Evolutionary conservation across 2,329 filamentous ascomycete genomes (phyloP).

Genomic region (Boeremia exigua): DNA sequence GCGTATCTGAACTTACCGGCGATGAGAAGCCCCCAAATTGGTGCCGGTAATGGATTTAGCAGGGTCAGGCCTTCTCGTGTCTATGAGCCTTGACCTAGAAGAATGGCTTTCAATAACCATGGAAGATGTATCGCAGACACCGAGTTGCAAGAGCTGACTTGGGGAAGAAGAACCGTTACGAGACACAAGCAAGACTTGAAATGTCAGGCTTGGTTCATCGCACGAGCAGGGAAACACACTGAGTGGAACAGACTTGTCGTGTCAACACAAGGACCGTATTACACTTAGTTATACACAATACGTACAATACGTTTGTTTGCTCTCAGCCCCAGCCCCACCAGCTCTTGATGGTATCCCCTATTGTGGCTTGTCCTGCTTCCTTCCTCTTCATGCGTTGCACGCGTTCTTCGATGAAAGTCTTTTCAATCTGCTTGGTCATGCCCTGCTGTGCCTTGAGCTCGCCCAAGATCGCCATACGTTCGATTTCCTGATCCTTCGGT

Average conservation of each 20-base stretch:
- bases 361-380: constrained; percentile 44
- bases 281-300: constrained; percentile 11
- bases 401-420: constrained; percentile 43
- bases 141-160: not conserved
- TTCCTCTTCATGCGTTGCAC: constrained; percentile 45
- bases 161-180: not conserved
- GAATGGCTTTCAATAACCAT: not conserved
- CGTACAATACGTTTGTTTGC: constrained; percentile 12
- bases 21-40: too few species aligned
- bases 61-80: too few species aligned
- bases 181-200: not conserved
- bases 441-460: constrained; percentile 41
- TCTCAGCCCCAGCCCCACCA: constrained; percentile 45
- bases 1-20: too few species aligned
- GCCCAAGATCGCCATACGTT: constrained; percentile 42
- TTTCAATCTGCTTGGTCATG: constrained; percentile 42
- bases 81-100: not conserved
- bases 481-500: constrained; percentile 41
- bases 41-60: too few species aligned
- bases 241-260: not conserved
- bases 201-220: not conserved
- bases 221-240: not conserved
- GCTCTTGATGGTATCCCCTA: constrained; percentile 48
- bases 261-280: constrained; percentile 1
- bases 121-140: not conserved